Percentiles rank a stretch among this genome's conserved stretches.
phyloP scores from a whole-genome alignment of 495 filamentous ascomycete species.

The Trichoderma parareesei region DNA sequence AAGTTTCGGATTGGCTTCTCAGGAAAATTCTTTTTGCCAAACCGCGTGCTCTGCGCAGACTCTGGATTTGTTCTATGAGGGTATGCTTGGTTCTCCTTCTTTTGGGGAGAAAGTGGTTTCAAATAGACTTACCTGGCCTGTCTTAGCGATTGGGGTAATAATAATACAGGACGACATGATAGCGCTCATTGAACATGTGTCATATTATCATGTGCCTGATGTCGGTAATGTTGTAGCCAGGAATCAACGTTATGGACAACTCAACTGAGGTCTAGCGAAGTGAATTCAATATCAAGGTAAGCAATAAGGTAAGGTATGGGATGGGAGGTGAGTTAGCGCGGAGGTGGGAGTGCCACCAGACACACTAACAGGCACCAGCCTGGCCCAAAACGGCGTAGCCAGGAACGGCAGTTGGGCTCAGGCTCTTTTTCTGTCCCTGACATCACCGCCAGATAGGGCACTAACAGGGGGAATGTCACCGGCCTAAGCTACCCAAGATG shows the following conservation, averaged over 20 bases:
- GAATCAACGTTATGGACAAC: neutral
- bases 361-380: neutral
- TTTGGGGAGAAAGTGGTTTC: neutral
- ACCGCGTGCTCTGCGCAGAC: neutral
- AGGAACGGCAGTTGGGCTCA: constrained; percentile 4
- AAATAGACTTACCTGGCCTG: neutral
- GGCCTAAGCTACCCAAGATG: neutral
- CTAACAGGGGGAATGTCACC: neutral
- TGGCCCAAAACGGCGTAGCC: neutral
- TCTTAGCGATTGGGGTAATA: neutral
- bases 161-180: neutral
- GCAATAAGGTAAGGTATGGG: no score
- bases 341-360: neutral
- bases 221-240: no score
- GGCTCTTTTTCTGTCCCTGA: neutral
- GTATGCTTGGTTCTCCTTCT: neutral
- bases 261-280: neutral
- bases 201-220: no score
- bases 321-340: neutral
- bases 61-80: neutral
- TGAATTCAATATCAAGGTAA: neutral
- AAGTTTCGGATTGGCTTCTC: neutral
- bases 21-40: neutral
- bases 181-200: neutral
- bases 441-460: constrained; percentile 2